These are phyloP conservation scores for Tricholomella constricta DNA, from an alignment of 768 basidiomycete species.

Conservation along the genomic window DNA sequence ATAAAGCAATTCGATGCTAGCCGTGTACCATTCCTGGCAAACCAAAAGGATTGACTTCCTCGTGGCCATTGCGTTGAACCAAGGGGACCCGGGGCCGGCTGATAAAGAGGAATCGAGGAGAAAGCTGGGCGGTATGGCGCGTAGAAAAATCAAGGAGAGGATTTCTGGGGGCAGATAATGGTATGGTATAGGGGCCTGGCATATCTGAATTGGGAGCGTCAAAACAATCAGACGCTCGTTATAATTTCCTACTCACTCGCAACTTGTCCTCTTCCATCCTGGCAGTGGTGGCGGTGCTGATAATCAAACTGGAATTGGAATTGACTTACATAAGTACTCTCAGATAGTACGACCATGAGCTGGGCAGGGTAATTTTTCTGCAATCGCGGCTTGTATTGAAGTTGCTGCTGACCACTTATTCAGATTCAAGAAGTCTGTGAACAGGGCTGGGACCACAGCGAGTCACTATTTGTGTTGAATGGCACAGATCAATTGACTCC, in stretches of 20 bases:
- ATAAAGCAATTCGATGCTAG: slow-evolving; percentile 27
- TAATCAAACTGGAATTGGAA: no score
- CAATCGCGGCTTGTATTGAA: not conserved
- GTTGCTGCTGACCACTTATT: slow-evolving; percentile 9
- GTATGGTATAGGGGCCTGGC: no score
- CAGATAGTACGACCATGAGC: slow-evolving; percentile 23
- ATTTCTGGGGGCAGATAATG: slow-evolving; percentile 25
- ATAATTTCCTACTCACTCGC: no score
- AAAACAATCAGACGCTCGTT: no score
- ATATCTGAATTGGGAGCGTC: no score
- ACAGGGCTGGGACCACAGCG: slow-evolving; percentile 89
- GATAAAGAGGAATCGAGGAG: slow-evolving; percentile 18
- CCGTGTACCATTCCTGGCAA: slow-evolving; percentile 26
- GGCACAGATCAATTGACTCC: slow-evolving; percentile 15
- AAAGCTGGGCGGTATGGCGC: slow-evolving; percentile 23
- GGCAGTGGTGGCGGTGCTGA: not conserved
- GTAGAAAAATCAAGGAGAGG: slow-evolving; percentile 24
- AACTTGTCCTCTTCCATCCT: no score
- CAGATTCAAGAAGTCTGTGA: slow-evolving; percentile 93
- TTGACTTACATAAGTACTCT: slow-evolving; percentile 9
- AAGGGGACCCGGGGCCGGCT: slow-evolving; percentile 20
- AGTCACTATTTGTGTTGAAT: slow-evolving; percentile 25
- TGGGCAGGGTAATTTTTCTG: slow-evolving; percentile 29
- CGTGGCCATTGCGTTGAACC: slow-evolving; percentile 21
- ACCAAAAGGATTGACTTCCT: slow-evolving; percentile 24